These are phyloP conservation scores for Penicillium malachiteum DNA, from an alignment of 495 filamentous ascomycete genomes.

Conservation along the genomic window DNA sequence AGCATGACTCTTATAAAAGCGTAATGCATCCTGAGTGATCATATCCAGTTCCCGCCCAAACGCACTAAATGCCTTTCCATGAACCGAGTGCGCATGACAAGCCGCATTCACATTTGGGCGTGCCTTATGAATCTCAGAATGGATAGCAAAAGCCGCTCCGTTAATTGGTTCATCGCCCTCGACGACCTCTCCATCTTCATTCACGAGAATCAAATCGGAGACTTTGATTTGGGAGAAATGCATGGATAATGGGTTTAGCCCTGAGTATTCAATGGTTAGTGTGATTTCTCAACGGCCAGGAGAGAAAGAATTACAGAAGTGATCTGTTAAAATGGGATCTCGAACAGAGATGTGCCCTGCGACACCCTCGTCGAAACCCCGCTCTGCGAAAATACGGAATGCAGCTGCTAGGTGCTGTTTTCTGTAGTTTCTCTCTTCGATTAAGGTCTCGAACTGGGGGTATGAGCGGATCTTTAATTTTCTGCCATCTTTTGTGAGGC, in stretches of 20 bases:
- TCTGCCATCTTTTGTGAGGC: slow-evolving; percentile 2
- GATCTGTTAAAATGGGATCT: slow-evolving; percentile 48
- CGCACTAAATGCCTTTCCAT: slow-evolving; percentile 25
- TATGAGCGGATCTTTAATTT: slow-evolving; percentile 2
- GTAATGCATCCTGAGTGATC: slow-evolving; percentile 48
- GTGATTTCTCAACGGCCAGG: slow-evolving; percentile 8
- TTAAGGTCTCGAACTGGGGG: slow-evolving; percentile 2
- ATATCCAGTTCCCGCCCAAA: slow-evolving; percentile 33
- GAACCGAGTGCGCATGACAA: slow-evolving; percentile 32
- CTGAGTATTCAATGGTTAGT: neutral
- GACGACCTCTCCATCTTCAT: slow-evolving; percentile 26
- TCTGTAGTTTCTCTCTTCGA: slow-evolving; percentile 52
- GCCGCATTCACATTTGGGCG: slow-evolving; percentile 34
- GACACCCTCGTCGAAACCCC: slow-evolving; percentile 64
- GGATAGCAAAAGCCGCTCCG: slow-evolving; percentile 61
- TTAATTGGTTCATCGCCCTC: slow-evolving; percentile 50
- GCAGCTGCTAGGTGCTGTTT: slow-evolving; percentile 62
- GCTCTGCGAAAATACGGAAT: slow-evolving; percentile 57
- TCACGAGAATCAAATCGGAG: slow-evolving; percentile 33
- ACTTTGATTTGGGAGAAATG: slow-evolving; percentile 4
- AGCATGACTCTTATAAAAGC: slow-evolving; percentile 41
- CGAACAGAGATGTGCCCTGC: slow-evolving; percentile 64
- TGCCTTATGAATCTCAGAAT: slow-evolving; percentile 25
- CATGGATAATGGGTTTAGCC: slow-evolving; percentile 1
- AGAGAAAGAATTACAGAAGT: slow-evolving; percentile 10